Conservation (phyloP, 1,284 basidiomycete species). For the Ceratobasidium sp. region DNA sequence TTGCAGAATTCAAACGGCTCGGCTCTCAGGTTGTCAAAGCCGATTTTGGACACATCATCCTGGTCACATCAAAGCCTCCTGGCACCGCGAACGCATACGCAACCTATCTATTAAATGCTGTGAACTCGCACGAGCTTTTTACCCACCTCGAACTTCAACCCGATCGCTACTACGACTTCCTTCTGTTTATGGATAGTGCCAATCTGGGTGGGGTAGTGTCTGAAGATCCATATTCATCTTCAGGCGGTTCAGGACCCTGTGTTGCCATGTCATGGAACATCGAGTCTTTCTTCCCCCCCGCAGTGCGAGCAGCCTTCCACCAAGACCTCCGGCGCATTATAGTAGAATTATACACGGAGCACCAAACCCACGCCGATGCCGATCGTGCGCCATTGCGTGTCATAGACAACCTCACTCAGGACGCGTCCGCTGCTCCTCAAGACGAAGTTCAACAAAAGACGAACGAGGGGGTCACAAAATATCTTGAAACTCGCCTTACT, state of each 20-base stretch:
- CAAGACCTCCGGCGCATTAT: constrained; percentile 82
- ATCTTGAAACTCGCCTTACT: constrained; percentile 81
- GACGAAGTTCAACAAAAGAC: constrained; percentile 75
- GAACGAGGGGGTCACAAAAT: constrained; percentile 68
- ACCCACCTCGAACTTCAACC: constrained; percentile 89
- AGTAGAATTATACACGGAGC: constrained; percentile 80
- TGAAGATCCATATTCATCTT: constrained; percentile 60
- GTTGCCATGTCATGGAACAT: constrained; percentile 97
- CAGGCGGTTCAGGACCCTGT: constrained; percentile 18
- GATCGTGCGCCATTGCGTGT: constrained; percentile 75
- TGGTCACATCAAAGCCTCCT: constrained; percentile 94
- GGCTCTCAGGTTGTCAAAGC: constrained; percentile 94
- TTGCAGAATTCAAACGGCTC: constrained; percentile 95
- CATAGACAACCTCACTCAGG: constrained; percentile 67
- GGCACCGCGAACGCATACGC: constrained; percentile 95
- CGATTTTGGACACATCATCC: constrained; percentile 88
- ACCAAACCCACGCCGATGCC: constrained; percentile 65
- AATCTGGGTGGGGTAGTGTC: constrained; percentile 93
- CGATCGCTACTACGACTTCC: constrained; percentile 90
- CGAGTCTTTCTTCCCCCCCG: constrained; percentile 83
- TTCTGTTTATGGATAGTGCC: constrained; percentile 94
- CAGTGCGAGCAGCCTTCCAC: constrained; percentile 81
- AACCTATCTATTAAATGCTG: constrained; percentile 90
- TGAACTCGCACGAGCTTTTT: constrained; percentile 94
- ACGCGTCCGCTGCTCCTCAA: constrained; percentile 63